Evolutionary conservation across 371 early-diverging fungal genomes (phyloP).

Genomic region (Haplosporangium sp.): DNA sequence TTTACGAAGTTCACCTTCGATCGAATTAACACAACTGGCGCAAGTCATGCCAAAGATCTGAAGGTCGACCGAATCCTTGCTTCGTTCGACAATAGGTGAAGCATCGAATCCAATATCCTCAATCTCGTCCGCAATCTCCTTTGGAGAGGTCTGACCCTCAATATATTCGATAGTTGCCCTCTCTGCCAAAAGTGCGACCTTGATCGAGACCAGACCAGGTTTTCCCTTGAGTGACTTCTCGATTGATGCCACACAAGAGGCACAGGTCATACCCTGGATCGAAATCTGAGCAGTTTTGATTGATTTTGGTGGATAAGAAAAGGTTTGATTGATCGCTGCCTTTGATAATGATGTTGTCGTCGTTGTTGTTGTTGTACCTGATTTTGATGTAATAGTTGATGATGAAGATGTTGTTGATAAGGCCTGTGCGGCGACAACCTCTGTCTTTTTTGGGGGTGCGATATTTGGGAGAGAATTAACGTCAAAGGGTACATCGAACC

Average conservation of each 20-base stretch:
- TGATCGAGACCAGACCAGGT: constrained; percentile 66
- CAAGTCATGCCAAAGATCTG: constrained; percentile 95
- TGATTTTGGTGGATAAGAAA: not conserved
- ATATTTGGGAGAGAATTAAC: constrained; percentile 3
- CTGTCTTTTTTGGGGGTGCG: not conserved
- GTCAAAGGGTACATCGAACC: constrained; percentile 59
- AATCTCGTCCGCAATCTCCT: constrained; percentile 72
- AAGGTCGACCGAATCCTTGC: constrained; percentile 65
- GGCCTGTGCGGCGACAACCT: not conserved
- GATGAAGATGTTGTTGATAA: not conserved
- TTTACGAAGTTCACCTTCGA: constrained; percentile 75
- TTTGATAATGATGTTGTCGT: constrained; percentile 6
- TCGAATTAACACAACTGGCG: constrained; percentile 80
- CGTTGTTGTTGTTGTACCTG: not conserved
- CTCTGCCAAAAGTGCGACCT: constrained; percentile 83
- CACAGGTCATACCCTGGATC: constrained; percentile 90
- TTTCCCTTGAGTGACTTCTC: constrained; percentile 65
- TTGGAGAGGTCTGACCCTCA: constrained; percentile 55
- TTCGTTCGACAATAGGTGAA: constrained; percentile 44
- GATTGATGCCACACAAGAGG: constrained; percentile 86
- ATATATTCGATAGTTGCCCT: constrained; percentile 81
- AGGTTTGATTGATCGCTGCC: constrained; percentile 15
- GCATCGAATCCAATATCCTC: constrained; percentile 90
- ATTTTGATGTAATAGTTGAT: not conserved
- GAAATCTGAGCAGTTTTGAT: constrained; percentile 57